Conservation (phyloP, 192 early-diverging fungal genomes). For the Piromyces finnis region DNA sequence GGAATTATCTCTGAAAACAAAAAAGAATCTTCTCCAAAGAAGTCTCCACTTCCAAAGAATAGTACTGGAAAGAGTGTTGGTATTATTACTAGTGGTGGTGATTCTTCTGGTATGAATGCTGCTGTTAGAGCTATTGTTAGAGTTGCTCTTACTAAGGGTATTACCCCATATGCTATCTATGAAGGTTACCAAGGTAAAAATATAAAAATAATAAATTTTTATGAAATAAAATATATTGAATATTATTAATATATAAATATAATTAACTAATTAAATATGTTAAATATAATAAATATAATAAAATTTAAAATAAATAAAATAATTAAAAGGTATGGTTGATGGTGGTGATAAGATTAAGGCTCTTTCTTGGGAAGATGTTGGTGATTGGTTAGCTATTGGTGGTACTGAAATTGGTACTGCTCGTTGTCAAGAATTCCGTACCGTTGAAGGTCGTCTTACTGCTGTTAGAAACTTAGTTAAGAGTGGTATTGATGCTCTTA, state of each 20-base stretch:
- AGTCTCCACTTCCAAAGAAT: not conserved
- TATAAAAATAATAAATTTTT: not conserved
- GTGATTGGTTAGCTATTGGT: slow-evolving; percentile 65
- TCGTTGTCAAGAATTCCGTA: slow-evolving; percentile 69
- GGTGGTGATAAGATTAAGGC: slow-evolving; percentile 72
- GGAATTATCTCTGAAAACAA: not conserved
- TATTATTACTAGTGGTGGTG: slow-evolving; percentile 84
- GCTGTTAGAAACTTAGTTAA: slow-evolving; percentile 71
- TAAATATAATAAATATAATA: too few species aligned
- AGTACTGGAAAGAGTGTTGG: slow-evolving; percentile 52
- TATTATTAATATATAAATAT: too few species aligned
- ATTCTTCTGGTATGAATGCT: slow-evolving; percentile 96
- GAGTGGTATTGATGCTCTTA: slow-evolving; percentile 81
- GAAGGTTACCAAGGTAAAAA: slow-evolving; percentile 75
- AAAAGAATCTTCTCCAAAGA: not conserved
- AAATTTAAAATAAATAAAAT: too few species aligned
- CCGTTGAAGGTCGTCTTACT: slow-evolving; percentile 61
- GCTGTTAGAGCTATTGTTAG: slow-evolving; percentile 80
- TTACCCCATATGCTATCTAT: slow-evolving; percentile 74
- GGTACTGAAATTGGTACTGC: slow-evolving; percentile 93
- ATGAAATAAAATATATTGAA: too few species aligned
- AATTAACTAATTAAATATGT: too few species aligned
- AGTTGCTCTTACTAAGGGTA: slow-evolving; percentile 61
- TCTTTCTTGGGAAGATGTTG: slow-evolving; percentile 80
- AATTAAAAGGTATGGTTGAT: slow-evolving; percentile 71